Conservation (phyloP, 129 eudicot species). For the Flaveria linearis region DNA sequence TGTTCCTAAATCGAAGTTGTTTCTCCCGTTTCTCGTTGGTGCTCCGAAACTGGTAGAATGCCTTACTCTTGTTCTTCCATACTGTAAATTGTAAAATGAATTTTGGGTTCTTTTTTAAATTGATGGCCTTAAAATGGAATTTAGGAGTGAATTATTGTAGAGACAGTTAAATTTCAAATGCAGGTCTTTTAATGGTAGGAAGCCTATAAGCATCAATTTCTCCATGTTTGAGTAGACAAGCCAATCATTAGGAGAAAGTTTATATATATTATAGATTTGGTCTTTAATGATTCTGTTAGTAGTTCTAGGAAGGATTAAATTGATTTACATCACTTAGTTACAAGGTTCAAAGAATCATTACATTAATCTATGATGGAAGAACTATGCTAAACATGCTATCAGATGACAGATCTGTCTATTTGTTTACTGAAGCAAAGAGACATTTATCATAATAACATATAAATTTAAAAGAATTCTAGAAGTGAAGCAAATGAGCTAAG, state of each 20-base stretch:
- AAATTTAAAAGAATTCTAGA: not conserved
- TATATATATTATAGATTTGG: not conserved
- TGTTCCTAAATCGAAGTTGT: constrained; percentile 34
- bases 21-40: constrained; percentile 50
- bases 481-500: not conserved
- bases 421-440: constrained; percentile 5
- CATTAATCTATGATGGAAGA: not conserved
- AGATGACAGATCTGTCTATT: not conserved
- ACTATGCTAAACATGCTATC: not conserved
- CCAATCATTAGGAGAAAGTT: too few species aligned
- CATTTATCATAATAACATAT: not conserved
- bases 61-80: not conserved
- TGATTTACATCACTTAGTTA: not conserved
- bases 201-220: not conserved
- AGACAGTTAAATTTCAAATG: not conserved
- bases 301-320: not conserved
- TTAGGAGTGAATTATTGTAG: not conserved
- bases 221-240: too few species aligned
- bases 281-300: not conserved
- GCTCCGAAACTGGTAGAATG: constrained; percentile 31
- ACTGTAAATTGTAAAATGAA: not conserved
- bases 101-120: not conserved
- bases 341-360: not conserved
- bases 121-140: not conserved
- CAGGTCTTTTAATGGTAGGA: not conserved